A percentile compares a stretch with the other conserved stretches of the same genome.
These are phyloP conservation scores for Colletotrichum gloeosporioides DNA, from an alignment of 2,329 filamentous ascomycete genomes.

Conservation along the genomic window DNA sequence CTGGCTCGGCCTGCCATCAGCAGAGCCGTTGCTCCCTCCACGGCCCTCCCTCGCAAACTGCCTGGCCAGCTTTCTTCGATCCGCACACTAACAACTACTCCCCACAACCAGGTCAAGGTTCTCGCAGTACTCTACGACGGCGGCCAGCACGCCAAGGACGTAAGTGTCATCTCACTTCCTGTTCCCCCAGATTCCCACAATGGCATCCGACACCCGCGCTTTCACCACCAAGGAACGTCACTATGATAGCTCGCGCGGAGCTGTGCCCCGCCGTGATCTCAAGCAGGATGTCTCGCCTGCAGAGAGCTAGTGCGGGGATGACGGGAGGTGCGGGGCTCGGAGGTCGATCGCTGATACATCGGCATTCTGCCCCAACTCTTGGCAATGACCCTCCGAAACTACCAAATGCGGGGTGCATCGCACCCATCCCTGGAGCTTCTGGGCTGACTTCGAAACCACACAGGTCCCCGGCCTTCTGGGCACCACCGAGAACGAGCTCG, in stretches of 20 bases:
- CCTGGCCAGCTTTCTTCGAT: constrained; percentile 50
- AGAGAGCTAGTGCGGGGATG: constrained; percentile 18
- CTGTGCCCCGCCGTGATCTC: constrained; percentile 11
- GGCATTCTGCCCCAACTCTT: constrained; percentile 16
- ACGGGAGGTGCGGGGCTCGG: constrained; percentile 22
- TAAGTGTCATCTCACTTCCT: constrained; percentile 44
- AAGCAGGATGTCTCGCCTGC: background rate
- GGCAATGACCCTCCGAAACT: constrained; percentile 2
- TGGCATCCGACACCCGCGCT: background rate
- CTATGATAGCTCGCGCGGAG: constrained; percentile 11
- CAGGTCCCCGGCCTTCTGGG: constrained; percentile 84
- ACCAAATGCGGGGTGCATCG: constrained; percentile 21
- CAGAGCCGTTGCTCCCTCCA: constrained; percentile 12
- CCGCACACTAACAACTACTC: constrained; percentile 59
- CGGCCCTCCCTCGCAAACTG: constrained; percentile 48
- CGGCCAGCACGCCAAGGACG: constrained; percentile 84
- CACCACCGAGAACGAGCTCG: constrained; percentile 98
- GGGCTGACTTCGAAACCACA: constrained; percentile 18
- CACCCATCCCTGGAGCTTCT: background rate
- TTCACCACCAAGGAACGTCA: constrained; percentile 4
- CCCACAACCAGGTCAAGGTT: constrained; percentile 80
- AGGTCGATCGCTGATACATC: constrained; percentile 23
- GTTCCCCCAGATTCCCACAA: background rate
- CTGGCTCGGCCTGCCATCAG: constrained; percentile 22
- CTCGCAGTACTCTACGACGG: constrained; percentile 94